Percentiles rank a stretch among this genome's conserved stretches.
Evolutionary conservation across 805 yeast species (phyloP).

Genomic region (Kodamaea jinghongensis): DNA sequence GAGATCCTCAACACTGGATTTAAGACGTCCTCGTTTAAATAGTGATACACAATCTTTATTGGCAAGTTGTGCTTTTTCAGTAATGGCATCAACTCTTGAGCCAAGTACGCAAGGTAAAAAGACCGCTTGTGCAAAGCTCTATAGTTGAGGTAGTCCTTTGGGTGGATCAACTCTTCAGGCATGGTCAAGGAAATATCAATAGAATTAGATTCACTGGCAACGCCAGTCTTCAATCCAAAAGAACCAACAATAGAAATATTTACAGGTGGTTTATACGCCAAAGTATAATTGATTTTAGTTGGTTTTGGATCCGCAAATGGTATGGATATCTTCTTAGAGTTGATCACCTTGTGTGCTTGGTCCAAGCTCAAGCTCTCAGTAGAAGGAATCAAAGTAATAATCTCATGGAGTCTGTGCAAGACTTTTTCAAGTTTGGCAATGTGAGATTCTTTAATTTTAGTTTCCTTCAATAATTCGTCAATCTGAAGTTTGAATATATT

Average conservation of each 20-base stretch:
- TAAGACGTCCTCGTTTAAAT: conserved; percentile 71
- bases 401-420: conserved; percentile 67
- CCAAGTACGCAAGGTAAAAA: conserved; percentile 77
- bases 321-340: conserved; percentile 52
- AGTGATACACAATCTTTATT: conserved; percentile 59
- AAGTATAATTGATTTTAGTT: conserved; percentile 63
- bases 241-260: conserved; percentile 82
- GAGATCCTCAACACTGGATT: conserved; percentile 71
- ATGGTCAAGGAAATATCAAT: conserved; percentile 81
- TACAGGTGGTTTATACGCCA: conserved; percentile 67
- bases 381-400: conserved; percentile 63
- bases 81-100: conserved; percentile 56
- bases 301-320: conserved; percentile 95
- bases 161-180: conserved; percentile 72
- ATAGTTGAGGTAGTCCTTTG: conserved; percentile 87
- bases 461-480: conserved; percentile 83
- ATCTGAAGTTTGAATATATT: conserved; percentile 94
- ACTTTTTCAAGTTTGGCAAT: conserved; percentile 68
- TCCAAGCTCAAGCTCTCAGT: conserved; percentile 45
- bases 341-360: conserved; percentile 57
- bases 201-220: conserved; percentile 32
- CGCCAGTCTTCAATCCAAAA: conserved; percentile 82
- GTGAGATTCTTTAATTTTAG: conserved; percentile 68
- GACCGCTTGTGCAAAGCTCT: conserved; percentile 88
- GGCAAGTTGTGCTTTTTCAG: conserved; percentile 58